These are phyloP conservation scores for Dittrichia graveolens DNA, from an alignment of 129 eudicot species.

Conservation along the genomic window DNA sequence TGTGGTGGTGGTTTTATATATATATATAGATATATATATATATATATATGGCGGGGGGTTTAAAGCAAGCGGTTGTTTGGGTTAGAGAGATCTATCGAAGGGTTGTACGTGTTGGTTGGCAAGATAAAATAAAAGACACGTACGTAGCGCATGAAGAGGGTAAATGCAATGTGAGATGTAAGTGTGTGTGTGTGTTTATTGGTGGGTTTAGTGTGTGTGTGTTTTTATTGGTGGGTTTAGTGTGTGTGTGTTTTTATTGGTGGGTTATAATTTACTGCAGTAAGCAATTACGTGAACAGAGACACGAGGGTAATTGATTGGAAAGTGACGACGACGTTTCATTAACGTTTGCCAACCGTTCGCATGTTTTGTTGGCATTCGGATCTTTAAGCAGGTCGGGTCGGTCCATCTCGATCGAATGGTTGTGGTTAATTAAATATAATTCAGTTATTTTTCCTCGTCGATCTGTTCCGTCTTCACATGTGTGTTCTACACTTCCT, in stretches of 20 bases:
- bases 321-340: slow-evolving; percentile 8
- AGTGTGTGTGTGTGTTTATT: slow-evolving; percentile 17
- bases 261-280: slow-evolving; percentile 36
- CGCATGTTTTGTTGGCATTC: not conserved
- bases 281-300: slow-evolving; percentile 61
- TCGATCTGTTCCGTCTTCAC: too few relatives aligned
- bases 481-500: too few relatives aligned
- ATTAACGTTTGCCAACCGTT: slow-evolving; percentile 13
- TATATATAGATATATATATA: too few relatives aligned
- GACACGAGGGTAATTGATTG: slow-evolving; percentile 51
- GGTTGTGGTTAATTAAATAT: too few relatives aligned
- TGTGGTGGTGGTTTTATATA: slow-evolving; percentile 37
- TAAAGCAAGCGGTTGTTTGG: slow-evolving; percentile 13
- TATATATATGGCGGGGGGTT: slow-evolving; percentile 14
- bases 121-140: slow-evolving; percentile 49
- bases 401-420: too few relatives aligned
- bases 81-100: not conserved
- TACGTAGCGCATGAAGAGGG: slow-evolving; percentile 68
- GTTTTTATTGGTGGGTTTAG: slow-evolving; percentile 21
- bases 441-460: too few relatives aligned
- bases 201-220: slow-evolving; percentile 17
- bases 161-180: slow-evolving; percentile 50
- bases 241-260: too few relatives aligned
- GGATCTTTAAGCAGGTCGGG: not conserved
- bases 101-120: slow-evolving; percentile 41